phyloP scores from a whole-genome alignment of 2,329 filamentous ascomycete species.

The Periconia macrospinosa region DNA sequence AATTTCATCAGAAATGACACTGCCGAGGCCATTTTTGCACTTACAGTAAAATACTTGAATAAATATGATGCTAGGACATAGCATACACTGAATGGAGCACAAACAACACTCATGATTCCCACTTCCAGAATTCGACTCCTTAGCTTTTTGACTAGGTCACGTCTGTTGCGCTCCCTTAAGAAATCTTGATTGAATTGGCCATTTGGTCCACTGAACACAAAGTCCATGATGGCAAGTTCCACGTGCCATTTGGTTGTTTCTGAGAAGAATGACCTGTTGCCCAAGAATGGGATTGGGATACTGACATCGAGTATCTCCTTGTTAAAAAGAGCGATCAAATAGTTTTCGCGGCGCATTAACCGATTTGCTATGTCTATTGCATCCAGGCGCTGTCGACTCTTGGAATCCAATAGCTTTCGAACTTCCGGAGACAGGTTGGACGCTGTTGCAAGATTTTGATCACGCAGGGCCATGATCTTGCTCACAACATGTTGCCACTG shows the following conservation, averaged over 20 bases:
- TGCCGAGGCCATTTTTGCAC: conserved; percentile 24
- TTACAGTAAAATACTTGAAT: conserved; percentile 88
- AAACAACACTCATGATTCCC: conserved; percentile 81
- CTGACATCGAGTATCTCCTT: conserved; percentile 91
- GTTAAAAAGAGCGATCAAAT: conserved; percentile 94
- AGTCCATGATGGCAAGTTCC: conserved; percentile 86
- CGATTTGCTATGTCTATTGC: conserved; percentile 97
- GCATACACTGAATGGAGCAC: conserved; percentile 83
- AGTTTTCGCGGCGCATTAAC: conserved; percentile 95
- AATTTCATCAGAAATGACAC: conserved; percentile 8
- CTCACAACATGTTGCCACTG: conserved; percentile 92
- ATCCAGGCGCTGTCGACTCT: conserved; percentile 91
- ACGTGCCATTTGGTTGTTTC: conserved; percentile 91
- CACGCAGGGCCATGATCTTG: conserved; percentile 79
- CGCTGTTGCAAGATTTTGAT: conserved; percentile 84
- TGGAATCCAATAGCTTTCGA: conserved; percentile 70
- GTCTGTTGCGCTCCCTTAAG: conserved; percentile 78
- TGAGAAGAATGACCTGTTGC: conserved; percentile 80
- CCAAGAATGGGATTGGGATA: conserved; percentile 80
- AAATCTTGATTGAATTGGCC: conserved; percentile 87
- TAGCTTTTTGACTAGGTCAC: conserved; percentile 75
- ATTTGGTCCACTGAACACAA: conserved; percentile 80
- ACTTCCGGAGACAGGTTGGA: conserved; percentile 61
- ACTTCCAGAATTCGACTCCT: conserved; percentile 78
- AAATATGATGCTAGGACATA: conserved; percentile 89